Percentiles rank a stretch among this genome's conserved stretches.
phyloP scores from a whole-genome alignment of 352 stramenopile species.

The Pythium grandisporangium region DNA sequence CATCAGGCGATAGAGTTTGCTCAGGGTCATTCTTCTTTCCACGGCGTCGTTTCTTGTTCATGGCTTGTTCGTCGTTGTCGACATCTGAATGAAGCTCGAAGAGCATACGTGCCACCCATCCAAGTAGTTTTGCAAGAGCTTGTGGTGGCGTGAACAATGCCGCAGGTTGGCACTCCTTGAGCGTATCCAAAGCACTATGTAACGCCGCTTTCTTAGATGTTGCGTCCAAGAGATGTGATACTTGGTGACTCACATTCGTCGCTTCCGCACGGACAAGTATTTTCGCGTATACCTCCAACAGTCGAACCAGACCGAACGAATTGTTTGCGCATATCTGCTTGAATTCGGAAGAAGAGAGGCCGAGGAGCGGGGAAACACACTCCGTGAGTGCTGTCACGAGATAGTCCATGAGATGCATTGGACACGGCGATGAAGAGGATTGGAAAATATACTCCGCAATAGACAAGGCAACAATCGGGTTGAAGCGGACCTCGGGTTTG shows the following conservation, averaged over 20 bases:
- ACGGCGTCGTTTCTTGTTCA: constrained; percentile 42
- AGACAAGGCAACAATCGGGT: constrained; percentile 52
- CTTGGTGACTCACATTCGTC: constrained; percentile 34
- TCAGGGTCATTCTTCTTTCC: constrained; percentile 18
- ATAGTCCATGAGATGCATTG: constrained; percentile 34
- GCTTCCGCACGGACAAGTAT: constrained; percentile 43
- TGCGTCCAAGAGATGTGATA: constrained; percentile 23
- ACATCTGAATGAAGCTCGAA: constrained; percentile 33
- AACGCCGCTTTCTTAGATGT: constrained; percentile 28
- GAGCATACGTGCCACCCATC: constrained; percentile 45
- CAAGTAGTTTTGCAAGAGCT: constrained; percentile 27
- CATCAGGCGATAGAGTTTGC: not conserved
- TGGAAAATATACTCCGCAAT: constrained; percentile 58
- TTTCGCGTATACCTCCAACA: constrained; percentile 67
- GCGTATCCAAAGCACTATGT: constrained; percentile 27
- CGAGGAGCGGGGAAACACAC: constrained; percentile 38
- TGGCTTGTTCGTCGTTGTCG: constrained; percentile 12
- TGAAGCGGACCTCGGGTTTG: constrained; percentile 17
- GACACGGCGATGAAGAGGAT: constrained; percentile 30
- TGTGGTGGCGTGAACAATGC: constrained; percentile 50
- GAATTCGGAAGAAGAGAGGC: constrained; percentile 27
- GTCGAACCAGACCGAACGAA: constrained; percentile 48
- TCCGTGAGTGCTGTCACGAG: constrained; percentile 25
- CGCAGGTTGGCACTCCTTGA: constrained; percentile 44
- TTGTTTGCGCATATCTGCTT: constrained; percentile 33